These are phyloP conservation scores for Trichophaea hybrida DNA, from an alignment of 2,329 filamentous ascomycete species.

Conservation along the genomic window DNA sequence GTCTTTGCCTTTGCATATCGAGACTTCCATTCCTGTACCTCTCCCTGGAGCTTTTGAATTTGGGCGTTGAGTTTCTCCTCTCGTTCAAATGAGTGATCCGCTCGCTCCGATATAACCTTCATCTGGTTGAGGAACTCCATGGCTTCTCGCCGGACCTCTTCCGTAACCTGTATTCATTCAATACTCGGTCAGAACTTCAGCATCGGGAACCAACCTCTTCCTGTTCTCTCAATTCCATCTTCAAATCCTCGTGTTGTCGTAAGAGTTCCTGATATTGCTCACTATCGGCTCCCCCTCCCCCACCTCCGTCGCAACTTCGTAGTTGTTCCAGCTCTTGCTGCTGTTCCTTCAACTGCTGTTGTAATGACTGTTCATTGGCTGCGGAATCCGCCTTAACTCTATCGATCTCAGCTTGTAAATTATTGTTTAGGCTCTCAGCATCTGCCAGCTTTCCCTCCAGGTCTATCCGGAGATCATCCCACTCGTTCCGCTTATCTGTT, in stretches of 20 bases:
- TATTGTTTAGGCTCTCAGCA: constrained; percentile 63
- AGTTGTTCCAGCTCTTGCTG: constrained; percentile 10
- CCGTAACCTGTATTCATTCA: constrained; percentile 47
- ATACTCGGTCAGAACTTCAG: background rate
- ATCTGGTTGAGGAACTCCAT: constrained; percentile 77
- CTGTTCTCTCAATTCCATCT: constrained; percentile 54
- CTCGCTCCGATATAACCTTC: constrained; percentile 69
- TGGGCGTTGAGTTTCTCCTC: constrained; percentile 65
- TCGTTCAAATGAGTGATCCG: constrained; percentile 61
- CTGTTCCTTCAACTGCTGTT: constrained; percentile 45
- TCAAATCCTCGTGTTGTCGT: constrained; percentile 50
- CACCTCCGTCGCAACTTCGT: constrained; percentile 12
- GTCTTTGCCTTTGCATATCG: constrained; percentile 81
- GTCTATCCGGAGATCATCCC: constrained; percentile 47
- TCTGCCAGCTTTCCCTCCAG: constrained; percentile 62
- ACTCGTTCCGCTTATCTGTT: constrained; percentile 53
- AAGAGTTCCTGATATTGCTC: constrained; percentile 44
- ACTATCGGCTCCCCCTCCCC: constrained; percentile 32
- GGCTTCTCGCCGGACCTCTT: constrained; percentile 74
- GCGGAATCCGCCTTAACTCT: constrained; percentile 55
- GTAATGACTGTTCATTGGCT: constrained; percentile 46
- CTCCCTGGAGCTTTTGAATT: constrained; percentile 61
- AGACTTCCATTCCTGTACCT: constrained; percentile 79
- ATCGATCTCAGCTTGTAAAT: constrained; percentile 65
- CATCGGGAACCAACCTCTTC: constrained; percentile 16